Evolutionary conservation across 139 green algal genomes (phyloP).

Genomic region (Chlorella sp.): DNA sequence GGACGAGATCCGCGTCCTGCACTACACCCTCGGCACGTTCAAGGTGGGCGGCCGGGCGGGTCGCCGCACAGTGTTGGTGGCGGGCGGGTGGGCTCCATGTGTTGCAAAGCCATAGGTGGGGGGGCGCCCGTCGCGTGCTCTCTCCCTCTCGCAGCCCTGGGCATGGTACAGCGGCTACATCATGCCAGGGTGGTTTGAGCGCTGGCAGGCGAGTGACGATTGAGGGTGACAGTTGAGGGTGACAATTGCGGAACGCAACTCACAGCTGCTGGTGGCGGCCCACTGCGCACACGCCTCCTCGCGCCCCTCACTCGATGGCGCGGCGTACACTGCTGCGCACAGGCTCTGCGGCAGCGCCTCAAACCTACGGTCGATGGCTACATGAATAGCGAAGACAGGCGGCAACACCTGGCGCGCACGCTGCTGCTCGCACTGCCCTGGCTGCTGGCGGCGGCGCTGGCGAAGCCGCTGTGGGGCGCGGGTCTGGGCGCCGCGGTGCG

Average conservation of each 20-base stretch:
- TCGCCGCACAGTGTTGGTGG: too few species aligned
- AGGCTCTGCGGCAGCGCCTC: conserved; percentile 21
- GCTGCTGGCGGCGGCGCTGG: not conserved
- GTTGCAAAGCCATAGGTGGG: too few species aligned
- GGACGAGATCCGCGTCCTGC: conserved; percentile 44
- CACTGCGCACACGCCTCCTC: too few species aligned
- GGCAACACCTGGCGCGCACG: conserved; percentile 25
- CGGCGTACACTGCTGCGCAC: not conserved
- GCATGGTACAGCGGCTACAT: conserved; percentile 73
- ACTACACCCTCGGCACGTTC: conserved; percentile 78
- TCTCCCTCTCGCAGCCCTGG: too few species aligned
- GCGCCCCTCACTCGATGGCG: too few species aligned
- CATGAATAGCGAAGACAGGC: not conserved
- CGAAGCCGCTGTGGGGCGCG: conserved; percentile 5
- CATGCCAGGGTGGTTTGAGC: conserved; percentile 31
- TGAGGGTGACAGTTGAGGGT: too few species aligned
- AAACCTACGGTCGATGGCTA: conserved; percentile 1
- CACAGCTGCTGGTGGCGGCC: not conserved
- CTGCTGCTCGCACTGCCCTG: conserved; percentile 17
- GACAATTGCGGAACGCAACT: not conserved
- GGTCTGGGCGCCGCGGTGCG: not conserved
- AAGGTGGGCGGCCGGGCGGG: too few species aligned
- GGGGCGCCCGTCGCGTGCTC: too few species aligned
- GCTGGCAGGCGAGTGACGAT: conserved; percentile 1
- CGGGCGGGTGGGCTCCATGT: too few species aligned